Percentiles rank a stretch among this genome's conserved stretches.
phyloP scores from a whole-genome alignment of 345 rosid genomes.

The Stellera chamaejasme region DNA sequence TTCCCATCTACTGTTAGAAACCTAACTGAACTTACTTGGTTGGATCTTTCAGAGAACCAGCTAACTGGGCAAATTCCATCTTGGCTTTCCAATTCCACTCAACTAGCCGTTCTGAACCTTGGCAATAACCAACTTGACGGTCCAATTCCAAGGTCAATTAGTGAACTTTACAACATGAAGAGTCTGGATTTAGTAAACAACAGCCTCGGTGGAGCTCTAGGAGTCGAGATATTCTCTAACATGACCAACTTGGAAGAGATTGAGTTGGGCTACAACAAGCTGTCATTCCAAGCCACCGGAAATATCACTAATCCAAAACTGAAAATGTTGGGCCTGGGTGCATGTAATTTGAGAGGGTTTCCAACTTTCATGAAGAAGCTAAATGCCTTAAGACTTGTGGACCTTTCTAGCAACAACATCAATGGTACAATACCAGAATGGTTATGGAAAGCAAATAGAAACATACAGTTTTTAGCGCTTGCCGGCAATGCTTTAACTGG shows the following conservation, averaged over 20 bases:
- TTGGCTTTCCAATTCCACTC: conserved; percentile 6
- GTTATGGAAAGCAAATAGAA: neutral
- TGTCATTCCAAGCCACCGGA: neutral
- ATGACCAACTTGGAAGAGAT: neutral
- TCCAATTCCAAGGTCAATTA: conserved; percentile 13
- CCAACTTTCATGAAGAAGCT: too few relatives aligned
- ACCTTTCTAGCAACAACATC: neutral
- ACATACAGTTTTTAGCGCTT: neutral
- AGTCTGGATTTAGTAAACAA: neutral
- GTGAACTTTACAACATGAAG: neutral
- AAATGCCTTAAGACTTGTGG: too few relatives aligned
- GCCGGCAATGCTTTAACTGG: neutral
- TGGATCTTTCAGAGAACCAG: neutral
- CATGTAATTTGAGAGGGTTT: too few relatives aligned
- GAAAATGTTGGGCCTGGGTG: too few relatives aligned
- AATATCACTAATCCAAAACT: neutral
- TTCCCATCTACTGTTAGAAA: conserved; percentile 6
- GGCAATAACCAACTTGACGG: conserved; percentile 11
- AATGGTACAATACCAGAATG: neutral
- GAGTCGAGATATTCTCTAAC: too few relatives aligned
- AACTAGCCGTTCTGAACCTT: neutral
- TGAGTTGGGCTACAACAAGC: neutral
- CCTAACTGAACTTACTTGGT: neutral
- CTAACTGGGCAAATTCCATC: conserved; percentile 5
- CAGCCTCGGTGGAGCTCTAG: neutral